Conservation (phyloP, 805 yeast species). For the Lipomyces lipofer region DNA sequence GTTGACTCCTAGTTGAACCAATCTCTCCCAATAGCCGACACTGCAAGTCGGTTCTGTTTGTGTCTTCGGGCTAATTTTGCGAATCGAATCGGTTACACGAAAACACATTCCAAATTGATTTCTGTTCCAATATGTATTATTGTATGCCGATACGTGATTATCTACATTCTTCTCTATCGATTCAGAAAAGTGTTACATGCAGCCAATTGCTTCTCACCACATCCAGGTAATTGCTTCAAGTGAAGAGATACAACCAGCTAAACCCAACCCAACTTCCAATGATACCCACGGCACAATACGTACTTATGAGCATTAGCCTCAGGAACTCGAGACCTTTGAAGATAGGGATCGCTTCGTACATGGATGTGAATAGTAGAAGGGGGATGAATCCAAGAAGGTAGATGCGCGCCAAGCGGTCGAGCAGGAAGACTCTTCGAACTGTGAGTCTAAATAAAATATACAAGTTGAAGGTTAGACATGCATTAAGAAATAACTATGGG, state of each 20-base stretch:
- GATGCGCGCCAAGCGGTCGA: slow-evolving; percentile 67
- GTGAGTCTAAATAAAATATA: slow-evolving; percentile 5
- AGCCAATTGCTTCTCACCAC: no score
- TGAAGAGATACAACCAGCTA: slow-evolving; percentile 76
- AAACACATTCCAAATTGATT: no score
- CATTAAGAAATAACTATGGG: no score
- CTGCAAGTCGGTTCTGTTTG: no score
- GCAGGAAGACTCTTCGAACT: slow-evolving; percentile 49
- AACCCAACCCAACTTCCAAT: slow-evolving; percentile 84
- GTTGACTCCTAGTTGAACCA: no score
- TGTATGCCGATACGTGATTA: no score
- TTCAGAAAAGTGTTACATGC: no score
- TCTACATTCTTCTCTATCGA: no score
- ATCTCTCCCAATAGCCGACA: no score
- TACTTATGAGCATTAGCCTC: slow-evolving; percentile 77
- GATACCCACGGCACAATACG: slow-evolving; percentile 84
- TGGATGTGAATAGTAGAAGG: slow-evolving; percentile 57
- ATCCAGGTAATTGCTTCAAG: neutral
- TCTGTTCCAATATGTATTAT: no score
- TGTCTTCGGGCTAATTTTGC: no score
- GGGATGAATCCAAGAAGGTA: slow-evolving; percentile 70
- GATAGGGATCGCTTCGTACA: slow-evolving; percentile 50
- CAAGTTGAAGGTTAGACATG: neutral
- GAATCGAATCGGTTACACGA: no score
- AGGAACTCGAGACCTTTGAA: slow-evolving; percentile 67